Evolutionary conservation across 495 filamentous ascomycete genomes (phyloP).

Genomic region (Aspergillus diversus): DNA sequence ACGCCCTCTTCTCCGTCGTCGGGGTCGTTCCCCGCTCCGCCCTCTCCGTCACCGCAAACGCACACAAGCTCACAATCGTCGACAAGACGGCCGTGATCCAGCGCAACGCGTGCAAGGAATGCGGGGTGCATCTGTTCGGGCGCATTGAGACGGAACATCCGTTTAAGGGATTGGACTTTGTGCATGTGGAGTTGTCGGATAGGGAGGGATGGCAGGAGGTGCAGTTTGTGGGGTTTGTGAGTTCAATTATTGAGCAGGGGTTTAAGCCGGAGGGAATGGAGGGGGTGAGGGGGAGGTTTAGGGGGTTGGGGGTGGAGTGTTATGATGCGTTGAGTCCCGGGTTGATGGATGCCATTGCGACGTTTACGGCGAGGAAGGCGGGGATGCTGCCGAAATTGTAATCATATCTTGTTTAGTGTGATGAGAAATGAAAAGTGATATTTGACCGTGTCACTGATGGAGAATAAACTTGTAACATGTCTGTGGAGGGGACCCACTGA

Average conservation of each 20-base stretch:
- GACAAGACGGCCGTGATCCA: slow-evolving; percentile 57
- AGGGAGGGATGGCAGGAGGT: slow-evolving; percentile 63
- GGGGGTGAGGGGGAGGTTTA: slow-evolving; percentile 52
- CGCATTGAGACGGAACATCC: slow-evolving; percentile 63
- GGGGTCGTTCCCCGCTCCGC: slow-evolving; percentile 54
- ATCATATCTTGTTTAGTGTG: too few relatives aligned
- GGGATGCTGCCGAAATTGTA: slow-evolving; percentile 20
- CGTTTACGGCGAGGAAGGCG: slow-evolving; percentile 52
- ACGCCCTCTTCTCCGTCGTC: slow-evolving; percentile 62
- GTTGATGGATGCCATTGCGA: slow-evolving; percentile 62
- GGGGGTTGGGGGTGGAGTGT: slow-evolving; percentile 51
- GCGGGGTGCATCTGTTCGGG: slow-evolving; percentile 60
- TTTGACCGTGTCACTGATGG: too few relatives aligned
- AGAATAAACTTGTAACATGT: too few relatives aligned
- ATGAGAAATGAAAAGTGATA: not conserved
- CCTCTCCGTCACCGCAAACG: slow-evolving; percentile 53
- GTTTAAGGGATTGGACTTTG: slow-evolving; percentile 65
- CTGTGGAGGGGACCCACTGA: too few relatives aligned
- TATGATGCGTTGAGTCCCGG: slow-evolving; percentile 60
- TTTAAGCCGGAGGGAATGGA: slow-evolving; percentile 55
- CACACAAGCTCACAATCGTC: slow-evolving; percentile 54
- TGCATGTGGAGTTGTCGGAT: slow-evolving; percentile 60
- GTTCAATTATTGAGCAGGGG: slow-evolving; percentile 64
- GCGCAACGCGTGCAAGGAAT: slow-evolving; percentile 59
- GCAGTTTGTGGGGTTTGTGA: slow-evolving; percentile 65